Conservation (phyloP, 1,284 basidiomycete species). For the Irpex sp. region DNA sequence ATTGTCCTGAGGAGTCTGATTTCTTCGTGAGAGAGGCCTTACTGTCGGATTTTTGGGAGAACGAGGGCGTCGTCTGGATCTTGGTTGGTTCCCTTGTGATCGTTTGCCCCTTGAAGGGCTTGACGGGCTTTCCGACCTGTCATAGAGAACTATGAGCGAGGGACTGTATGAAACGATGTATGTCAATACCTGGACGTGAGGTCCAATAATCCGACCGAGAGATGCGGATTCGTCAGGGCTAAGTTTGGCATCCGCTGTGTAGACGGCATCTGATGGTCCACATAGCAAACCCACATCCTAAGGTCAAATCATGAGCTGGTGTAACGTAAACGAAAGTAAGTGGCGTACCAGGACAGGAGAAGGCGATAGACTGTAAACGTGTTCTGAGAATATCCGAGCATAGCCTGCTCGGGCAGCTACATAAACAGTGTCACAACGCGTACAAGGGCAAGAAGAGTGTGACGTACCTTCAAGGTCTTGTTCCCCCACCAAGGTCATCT, state of each 20-base stretch:
- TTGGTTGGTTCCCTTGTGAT: not conserved
- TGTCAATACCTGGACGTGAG: slow-evolving; percentile 43
- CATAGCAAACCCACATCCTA: slow-evolving; percentile 61
- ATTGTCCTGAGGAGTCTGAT: slow-evolving; percentile 15
- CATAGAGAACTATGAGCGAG: not conserved
- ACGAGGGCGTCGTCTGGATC: not conserved
- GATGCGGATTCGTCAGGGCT: slow-evolving; percentile 35
- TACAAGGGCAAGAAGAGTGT: no score
- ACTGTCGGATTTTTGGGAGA: not conserved
- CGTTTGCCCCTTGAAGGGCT: not conserved
- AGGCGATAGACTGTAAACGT: slow-evolving; percentile 65
- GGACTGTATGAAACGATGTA: slow-evolving; percentile 2
- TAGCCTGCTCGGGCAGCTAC: slow-evolving; percentile 50
- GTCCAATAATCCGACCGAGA: slow-evolving; percentile 46
- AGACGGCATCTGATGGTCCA: slow-evolving; percentile 41
- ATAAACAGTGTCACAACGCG: not conserved
- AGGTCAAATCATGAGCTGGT: not conserved
- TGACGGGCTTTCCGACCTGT: slow-evolving; percentile 3
- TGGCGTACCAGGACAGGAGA: slow-evolving; percentile 48
- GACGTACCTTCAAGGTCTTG: slow-evolving; percentile 52
- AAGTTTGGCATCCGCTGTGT: slow-evolving; percentile 41
- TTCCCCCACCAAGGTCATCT: slow-evolving; percentile 51
- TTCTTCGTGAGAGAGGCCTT: slow-evolving; percentile 11
- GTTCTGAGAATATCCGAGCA: slow-evolving; percentile 41
- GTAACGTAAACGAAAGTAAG: not conserved